These are phyloP conservation scores for Fusarium gaditjirri DNA, from an alignment of 2,329 filamentous ascomycete species.

Conservation along the genomic window DNA sequence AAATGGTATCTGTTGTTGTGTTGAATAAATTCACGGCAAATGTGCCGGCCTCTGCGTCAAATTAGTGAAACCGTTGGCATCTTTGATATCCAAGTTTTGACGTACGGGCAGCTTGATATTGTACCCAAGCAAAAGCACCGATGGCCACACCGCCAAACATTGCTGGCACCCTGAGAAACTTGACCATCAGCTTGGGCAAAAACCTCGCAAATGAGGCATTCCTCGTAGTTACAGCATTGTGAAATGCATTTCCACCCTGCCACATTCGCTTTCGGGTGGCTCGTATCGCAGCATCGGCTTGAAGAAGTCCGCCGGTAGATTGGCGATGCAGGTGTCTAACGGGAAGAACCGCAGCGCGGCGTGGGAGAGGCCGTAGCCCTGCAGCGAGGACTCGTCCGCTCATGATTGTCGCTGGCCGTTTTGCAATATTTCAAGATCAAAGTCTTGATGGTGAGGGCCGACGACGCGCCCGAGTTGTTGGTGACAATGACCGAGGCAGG, in stretches of 20 bases:
- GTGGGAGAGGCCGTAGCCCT: conserved; percentile 74
- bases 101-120: conserved; percentile 93
- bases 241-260: conserved; percentile 85
- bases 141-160: conserved; percentile 91
- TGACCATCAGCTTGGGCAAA: conserved; percentile 89
- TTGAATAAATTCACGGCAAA: conserved; percentile 74
- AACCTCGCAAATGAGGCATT: conserved; percentile 73
- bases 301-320: conserved; percentile 74
- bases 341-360: conserved; percentile 65
- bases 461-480: conserved; percentile 37
- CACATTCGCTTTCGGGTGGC: conserved; percentile 73
- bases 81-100: conserved; percentile 32
- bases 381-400: conserved; percentile 67
- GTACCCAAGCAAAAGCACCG: conserved; percentile 88
- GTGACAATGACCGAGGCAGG: conserved; percentile 28
- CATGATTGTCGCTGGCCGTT: conserved; percentile 44
- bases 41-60: conserved; percentile 57
- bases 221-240: conserved; percentile 76
- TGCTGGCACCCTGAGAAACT: conserved; percentile 87
- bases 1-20: conserved; percentile 76
- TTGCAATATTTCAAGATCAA: conserved; percentile 30
- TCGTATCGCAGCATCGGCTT: conserved; percentile 71
- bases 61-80: conserved; percentile 40
- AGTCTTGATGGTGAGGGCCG: conserved; percentile 38
- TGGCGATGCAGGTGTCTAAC: conserved; percentile 74